These are phyloP conservation scores for Colletotrichum sp. DNA, from an alignment of 2,329 filamentous ascomycete species.

Conservation along the genomic window DNA sequence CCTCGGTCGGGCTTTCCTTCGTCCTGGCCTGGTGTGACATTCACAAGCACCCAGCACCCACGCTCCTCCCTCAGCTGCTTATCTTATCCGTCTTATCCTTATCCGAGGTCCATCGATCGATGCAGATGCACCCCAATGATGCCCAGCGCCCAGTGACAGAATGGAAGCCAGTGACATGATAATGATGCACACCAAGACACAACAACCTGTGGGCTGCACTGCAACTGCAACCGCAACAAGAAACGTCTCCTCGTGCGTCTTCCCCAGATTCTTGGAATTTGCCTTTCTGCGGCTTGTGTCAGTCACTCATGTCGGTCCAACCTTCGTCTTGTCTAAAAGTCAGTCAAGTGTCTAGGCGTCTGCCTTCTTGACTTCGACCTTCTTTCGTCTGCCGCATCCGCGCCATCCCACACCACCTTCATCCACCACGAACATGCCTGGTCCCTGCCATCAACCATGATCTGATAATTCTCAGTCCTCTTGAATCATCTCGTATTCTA, in stretches of 20 bases:
- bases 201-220: background rate
- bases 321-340: background rate
- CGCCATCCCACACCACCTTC: background rate
- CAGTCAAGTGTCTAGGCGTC: background rate
- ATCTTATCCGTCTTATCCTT: background rate
- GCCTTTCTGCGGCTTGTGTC: background rate
- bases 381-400: background rate
- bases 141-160: background rate
- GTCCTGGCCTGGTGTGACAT: background rate
- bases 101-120: background rate
- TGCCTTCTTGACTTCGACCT: background rate
- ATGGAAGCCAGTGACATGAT: background rate
- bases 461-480: slow-evolving; percentile 2
- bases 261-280: background rate
- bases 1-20: background rate
- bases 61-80: background rate
- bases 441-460: slow-evolving; percentile 1
- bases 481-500: background rate
- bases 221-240: background rate
- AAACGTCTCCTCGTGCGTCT: background rate
- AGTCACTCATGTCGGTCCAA: background rate
- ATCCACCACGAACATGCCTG: background rate
- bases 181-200: background rate
- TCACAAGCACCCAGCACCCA: background rate
- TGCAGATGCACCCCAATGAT: background rate